Evolutionary conservation across 805 yeast species (phyloP).

Genomic region (Dipodascus albidus): DNA sequence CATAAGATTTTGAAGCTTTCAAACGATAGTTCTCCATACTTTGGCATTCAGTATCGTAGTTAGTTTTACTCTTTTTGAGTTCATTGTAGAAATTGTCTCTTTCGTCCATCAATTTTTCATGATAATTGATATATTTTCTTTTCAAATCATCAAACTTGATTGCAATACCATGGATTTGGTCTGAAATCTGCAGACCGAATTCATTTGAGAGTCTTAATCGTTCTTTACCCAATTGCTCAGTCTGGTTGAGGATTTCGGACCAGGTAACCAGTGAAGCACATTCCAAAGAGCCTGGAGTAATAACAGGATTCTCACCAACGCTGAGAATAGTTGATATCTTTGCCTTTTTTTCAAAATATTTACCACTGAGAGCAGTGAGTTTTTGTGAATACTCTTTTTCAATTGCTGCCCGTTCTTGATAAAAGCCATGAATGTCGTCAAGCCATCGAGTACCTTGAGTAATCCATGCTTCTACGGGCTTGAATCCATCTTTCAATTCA

Average conservation of each 20-base stretch:
- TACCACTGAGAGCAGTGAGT: constrained; percentile 50
- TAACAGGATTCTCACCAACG: constrained; percentile 84
- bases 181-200: constrained; percentile 46
- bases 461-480: constrained; percentile 65
- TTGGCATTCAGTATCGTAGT: constrained; percentile 74
- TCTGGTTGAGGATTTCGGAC: constrained; percentile 77
- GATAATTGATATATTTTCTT: constrained; percentile 43
- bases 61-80: constrained; percentile 52
- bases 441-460: constrained; percentile 63
- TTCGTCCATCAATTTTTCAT: constrained; percentile 43
- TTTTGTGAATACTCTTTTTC: constrained; percentile 76
- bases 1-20: constrained; percentile 44
- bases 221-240: constrained; percentile 68
- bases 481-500: constrained; percentile 51
- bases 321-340: constrained; percentile 52
- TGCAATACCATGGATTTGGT: constrained; percentile 45
- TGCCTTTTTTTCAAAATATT: constrained; percentile 68
- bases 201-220: constrained; percentile 48
- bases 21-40: constrained; percentile 70
- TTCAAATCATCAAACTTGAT: constrained; percentile 42
- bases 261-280: constrained; percentile 79
- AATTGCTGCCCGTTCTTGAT: constrained; percentile 66
- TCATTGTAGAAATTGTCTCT: constrained; percentile 41
- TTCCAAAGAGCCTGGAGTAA: constrained; percentile 93
- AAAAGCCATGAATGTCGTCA: constrained; percentile 69